phyloP scores from a whole-genome alignment of 1,284 basidiomycete genomes.

The Sanghuangporus weigelae region DNA sequence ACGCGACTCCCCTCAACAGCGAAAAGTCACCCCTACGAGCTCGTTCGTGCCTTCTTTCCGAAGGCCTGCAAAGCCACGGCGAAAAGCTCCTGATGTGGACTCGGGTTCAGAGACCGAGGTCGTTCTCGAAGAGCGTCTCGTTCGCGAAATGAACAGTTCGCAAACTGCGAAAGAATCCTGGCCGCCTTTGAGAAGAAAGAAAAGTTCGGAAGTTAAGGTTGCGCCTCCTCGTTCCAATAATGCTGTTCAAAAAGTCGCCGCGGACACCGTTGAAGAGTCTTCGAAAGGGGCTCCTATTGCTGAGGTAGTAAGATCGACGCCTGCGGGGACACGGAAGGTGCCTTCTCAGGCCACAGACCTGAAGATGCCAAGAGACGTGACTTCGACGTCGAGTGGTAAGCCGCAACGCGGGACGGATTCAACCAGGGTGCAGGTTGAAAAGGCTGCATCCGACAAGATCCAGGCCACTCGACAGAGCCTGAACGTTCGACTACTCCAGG shows the following conservation, averaged over 20 bases:
- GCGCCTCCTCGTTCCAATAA: neutral
- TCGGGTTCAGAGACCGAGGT: conserved; percentile 1
- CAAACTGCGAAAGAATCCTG: neutral
- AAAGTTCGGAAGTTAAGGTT: neutral
- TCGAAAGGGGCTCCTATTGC: neutral
- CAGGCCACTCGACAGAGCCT: neutral
- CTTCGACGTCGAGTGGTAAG: neutral
- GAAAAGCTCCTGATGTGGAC: neutral
- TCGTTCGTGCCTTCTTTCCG: neutral
- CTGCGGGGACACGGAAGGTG: neutral
- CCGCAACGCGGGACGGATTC: neutral
- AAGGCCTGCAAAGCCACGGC: neutral
- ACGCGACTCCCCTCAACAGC: conserved; percentile 2
- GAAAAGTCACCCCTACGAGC: neutral
- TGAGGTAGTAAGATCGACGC: neutral
- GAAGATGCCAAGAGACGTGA: neutral
- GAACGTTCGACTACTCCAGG: neutral
- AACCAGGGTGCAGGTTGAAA: neutral
- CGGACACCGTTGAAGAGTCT: neutral
- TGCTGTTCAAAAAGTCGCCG: neutral
- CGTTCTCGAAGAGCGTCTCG: neutral
- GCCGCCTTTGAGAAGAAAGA: conserved; percentile 8
- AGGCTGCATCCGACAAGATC: neutral
- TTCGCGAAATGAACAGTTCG: neutral
- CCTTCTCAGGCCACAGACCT: neutral